Percentiles rank a stretch among this genome's conserved stretches.
Evolutionary conservation across 768 basidiomycete genomes (phyloP).

Genomic region (Kwoniella sp.): DNA sequence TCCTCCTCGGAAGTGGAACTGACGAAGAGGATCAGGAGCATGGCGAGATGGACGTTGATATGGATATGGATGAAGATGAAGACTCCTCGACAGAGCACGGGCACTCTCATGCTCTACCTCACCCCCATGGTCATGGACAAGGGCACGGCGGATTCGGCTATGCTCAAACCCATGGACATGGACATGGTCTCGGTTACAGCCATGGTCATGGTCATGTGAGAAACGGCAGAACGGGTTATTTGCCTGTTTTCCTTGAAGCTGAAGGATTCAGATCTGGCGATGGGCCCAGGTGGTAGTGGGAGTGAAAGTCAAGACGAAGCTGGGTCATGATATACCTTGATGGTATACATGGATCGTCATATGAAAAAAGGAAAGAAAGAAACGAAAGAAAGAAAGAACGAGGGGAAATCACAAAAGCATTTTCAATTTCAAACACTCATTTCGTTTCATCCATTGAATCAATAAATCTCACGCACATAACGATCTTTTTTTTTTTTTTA

Average conservation of each 20-base stretch:
- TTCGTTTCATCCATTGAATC: no score
- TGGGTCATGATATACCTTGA: no score
- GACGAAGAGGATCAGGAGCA: slow-evolving; percentile 1
- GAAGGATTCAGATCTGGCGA: slow-evolving; percentile 22
- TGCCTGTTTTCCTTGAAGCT: slow-evolving; percentile 24
- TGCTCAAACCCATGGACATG: not conserved
- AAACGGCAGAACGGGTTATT: slow-evolving; percentile 12
- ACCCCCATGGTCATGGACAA: not conserved
- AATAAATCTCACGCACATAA: not conserved
- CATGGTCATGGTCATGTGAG: not conserved
- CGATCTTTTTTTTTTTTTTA: slow-evolving; percentile 3
- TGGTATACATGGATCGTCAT: no score
- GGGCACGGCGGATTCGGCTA: no score
- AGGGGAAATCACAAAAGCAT: no score
- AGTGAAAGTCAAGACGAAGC: not conserved
- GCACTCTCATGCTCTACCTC: not conserved
- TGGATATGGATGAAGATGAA: slow-evolving; percentile 30
- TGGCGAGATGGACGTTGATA: slow-evolving; percentile 32
- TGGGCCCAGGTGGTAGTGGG: slow-evolving; percentile 3
- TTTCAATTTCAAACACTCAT: no score
- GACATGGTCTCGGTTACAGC: no score
- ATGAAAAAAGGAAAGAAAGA: no score
- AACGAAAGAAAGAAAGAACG: no score
- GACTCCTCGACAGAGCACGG: slow-evolving; percentile 31
- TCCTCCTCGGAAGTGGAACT: slow-evolving; percentile 31